A percentile compares a stretch with the other conserved stretches of the same genome.
Conservation (phyloP, 495 filamentous ascomycete genomes). For the Hypoxylon perforatum region DNA sequence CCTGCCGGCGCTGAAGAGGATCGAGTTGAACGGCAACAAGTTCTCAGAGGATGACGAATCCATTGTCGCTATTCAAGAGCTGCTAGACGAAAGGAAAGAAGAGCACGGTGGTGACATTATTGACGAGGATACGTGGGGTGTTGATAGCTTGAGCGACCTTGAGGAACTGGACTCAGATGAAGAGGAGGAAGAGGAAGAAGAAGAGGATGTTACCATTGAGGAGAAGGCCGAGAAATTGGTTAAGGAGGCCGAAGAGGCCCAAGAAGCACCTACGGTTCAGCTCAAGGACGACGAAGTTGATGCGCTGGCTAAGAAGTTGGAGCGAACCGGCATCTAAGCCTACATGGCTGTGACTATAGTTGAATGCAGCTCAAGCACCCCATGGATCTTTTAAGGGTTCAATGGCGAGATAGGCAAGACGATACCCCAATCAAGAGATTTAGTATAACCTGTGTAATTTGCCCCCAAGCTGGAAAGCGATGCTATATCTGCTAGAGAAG, state of each 20-base stretch:
- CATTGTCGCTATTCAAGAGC: conserved; percentile 60
- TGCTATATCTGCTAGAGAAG: not conserved
- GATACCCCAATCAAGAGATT: conserved; percentile 23
- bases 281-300: conserved; percentile 84
- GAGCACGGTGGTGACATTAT: conserved; percentile 67
- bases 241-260: conserved; percentile 76
- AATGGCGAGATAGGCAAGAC: conserved; percentile 8
- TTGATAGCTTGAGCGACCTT: conserved; percentile 86
- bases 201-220: conserved; percentile 66
- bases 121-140: conserved; percentile 78
- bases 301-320: conserved; percentile 77
- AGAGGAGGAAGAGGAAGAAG: conserved; percentile 75
- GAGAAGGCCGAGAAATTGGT: conserved; percentile 72
- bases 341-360: conserved; percentile 7
- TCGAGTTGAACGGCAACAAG: conserved; percentile 96
- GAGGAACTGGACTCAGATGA: conserved; percentile 81
- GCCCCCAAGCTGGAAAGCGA: conserved; percentile 3
- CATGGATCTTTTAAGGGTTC: not conserved
- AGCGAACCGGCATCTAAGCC: conserved; percentile 66
- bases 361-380: not conserved
- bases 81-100: conserved; percentile 70
- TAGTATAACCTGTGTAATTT: conserved; percentile 1
- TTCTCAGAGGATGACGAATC: conserved; percentile 85
- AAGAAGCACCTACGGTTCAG: conserved; percentile 77
- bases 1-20: conserved; percentile 78